These are phyloP conservation scores for Colletotrichum trifolii DNA, from an alignment of 2,329 filamentous ascomycete genomes.

Conservation along the genomic window DNA sequence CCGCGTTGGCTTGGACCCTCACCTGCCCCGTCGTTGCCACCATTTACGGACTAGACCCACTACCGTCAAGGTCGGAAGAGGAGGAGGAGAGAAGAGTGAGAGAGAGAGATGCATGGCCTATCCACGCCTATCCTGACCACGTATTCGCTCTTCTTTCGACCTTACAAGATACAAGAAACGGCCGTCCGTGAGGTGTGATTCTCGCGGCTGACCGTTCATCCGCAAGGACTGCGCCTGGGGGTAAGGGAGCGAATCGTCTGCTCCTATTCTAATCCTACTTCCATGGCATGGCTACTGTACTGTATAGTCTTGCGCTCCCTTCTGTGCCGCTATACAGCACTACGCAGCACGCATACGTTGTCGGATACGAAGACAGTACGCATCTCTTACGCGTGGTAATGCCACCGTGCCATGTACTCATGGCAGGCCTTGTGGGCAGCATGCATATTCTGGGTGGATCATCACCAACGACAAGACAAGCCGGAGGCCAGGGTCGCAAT, in stretches of 20 bases:
- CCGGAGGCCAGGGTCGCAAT: slow-evolving; percentile 30
- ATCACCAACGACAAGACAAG: slow-evolving; percentile 26
- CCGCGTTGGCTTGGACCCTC: slow-evolving; percentile 26
- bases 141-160: too few species aligned
- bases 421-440: neutral
- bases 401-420: slow-evolving; percentile 15
- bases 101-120: too few species aligned
- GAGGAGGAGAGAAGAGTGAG: too few species aligned
- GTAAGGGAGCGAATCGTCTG: too few species aligned
- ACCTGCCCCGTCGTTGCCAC: slow-evolving; percentile 1
- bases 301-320: neutral
- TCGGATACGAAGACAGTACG: slow-evolving; percentile 10
- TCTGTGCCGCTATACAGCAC: neutral
- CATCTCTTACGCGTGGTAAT: neutral
- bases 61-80: neutral
- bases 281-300: too few species aligned
- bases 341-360: neutral
- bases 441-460: slow-evolving; percentile 16
- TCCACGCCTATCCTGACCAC: too few species aligned
- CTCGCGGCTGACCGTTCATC: too few species aligned
- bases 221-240: too few species aligned
- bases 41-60: slow-evolving; percentile 13
- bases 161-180: too few species aligned
- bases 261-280: too few species aligned
- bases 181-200: too few species aligned